Conservation (phyloP, 768 basidiomycete species). For the Cyclocybe cylindracea region DNA sequence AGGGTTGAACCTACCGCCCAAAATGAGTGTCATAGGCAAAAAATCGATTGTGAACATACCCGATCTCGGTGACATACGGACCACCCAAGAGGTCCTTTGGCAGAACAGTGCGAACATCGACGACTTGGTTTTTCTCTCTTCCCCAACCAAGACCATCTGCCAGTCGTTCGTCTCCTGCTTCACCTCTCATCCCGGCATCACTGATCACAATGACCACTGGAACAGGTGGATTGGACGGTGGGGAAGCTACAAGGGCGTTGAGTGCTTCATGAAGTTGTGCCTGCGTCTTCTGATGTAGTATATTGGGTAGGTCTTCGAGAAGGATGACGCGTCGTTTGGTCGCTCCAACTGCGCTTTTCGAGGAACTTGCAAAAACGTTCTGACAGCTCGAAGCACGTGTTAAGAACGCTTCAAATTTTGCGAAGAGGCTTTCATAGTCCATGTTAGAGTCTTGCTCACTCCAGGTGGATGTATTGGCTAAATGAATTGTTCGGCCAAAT, state of each 20-base stretch:
- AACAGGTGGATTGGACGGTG: constrained; percentile 34
- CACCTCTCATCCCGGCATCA: constrained; percentile 79
- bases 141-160: constrained; percentile 43
- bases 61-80: constrained; percentile 77
- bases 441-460: constrained; percentile 11
- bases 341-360: constrained; percentile 12
- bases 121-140: constrained; percentile 46
- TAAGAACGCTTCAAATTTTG: constrained; percentile 79
- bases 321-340: constrained; percentile 64
- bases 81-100: constrained; percentile 68
- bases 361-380: constrained; percentile 42
- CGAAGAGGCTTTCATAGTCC: constrained; percentile 50
- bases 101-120: constrained; percentile 68
- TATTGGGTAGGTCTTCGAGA: constrained; percentile 90
- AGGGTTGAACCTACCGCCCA: constrained; percentile 75
- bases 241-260: constrained; percentile 48
- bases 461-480: background rate
- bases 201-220: constrained; percentile 86
- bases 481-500: background rate
- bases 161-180: constrained; percentile 52
- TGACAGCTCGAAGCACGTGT: constrained; percentile 64
- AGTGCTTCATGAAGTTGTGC: constrained; percentile 73
- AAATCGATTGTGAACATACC: constrained; percentile 44
- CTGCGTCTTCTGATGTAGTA: constrained; percentile 72
- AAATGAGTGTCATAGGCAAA: background rate